phyloP scores from a whole-genome alignment of 805 yeast genomes.

The Saccharomycopsis fermentans region DNA sequence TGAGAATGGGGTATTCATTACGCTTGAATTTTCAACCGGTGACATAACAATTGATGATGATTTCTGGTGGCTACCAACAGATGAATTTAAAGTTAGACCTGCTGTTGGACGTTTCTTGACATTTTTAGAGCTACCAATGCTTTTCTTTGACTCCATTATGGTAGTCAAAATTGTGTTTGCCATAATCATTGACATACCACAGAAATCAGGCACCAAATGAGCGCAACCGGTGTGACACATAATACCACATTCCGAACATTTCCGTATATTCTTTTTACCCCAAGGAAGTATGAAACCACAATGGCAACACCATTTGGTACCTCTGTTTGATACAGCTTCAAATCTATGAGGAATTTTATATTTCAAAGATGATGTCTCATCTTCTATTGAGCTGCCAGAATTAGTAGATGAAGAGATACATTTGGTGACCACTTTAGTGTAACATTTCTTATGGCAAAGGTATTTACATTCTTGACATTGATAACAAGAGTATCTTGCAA shows the following conservation, averaged over 20 bases:
- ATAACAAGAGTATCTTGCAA: slow-evolving; percentile 74
- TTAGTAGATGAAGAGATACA: slow-evolving; percentile 50
- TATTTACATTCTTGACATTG: slow-evolving; percentile 82
- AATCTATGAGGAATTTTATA: slow-evolving; percentile 97
- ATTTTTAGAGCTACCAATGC: slow-evolving; percentile 28
- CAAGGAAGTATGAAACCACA: slow-evolving; percentile 95
- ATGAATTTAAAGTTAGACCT: background rate
- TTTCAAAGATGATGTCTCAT: slow-evolving; percentile 71
- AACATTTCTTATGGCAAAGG: slow-evolving; percentile 73
- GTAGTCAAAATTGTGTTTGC: slow-evolving; percentile 83
- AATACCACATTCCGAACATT: slow-evolving; percentile 87
- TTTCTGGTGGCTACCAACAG: background rate
- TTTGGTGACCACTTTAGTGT: slow-evolving; percentile 69
- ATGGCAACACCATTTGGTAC: slow-evolving; percentile 99
- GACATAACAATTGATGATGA: background rate
- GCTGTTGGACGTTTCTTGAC: slow-evolving; percentile 9
- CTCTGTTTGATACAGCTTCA: slow-evolving; percentile 83
- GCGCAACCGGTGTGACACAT: slow-evolving; percentile 92
- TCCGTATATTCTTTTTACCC: slow-evolving; percentile 86
- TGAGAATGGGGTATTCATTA: background rate
- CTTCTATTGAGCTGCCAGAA: slow-evolving; percentile 55
- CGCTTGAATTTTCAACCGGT: background rate
- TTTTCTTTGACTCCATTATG: slow-evolving; percentile 50
- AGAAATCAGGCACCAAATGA: slow-evolving; percentile 92
- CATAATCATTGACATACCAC: slow-evolving; percentile 97